Evolutionary conservation across 352 stramenopile genomes (phyloP), one percentile per base, ranked within the genome.

Genomic region (Pythium vanterpoolii): DNA sequence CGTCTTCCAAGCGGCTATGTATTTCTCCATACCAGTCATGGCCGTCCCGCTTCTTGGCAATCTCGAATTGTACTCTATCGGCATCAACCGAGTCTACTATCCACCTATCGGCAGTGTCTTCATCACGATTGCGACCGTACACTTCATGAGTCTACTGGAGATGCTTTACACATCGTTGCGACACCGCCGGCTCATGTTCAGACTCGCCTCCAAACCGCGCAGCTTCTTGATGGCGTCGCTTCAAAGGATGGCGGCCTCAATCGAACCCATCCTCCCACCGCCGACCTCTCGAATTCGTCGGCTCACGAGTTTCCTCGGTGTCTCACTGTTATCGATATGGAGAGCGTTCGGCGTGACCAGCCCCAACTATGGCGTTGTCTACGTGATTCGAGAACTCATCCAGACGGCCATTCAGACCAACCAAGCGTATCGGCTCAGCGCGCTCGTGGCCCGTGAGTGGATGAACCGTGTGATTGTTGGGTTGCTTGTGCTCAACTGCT

Each of bases 401-500:
- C 64, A 73, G 50, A 64, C 52, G 6, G 49, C 14, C 10, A 38
- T 76, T 5, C 68, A 76, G 40, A 62, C 68, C 5, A 38, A 62
- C n/a, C 64, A 76, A 42, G 68, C 68, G 21, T 73, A 73, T 18
- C 36, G 54, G 3, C 40, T 69, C 9, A 73, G 66, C 5, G 39
- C 50, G 9, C 42, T 67, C 14, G 56, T 70, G 21, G 49, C 55
- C 10, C 27, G 52, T 4, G n/a, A 19, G 30, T 69, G 61, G 61
- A 73, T 73, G 61, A 73, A 69, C 39, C 50, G 34, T 4, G 31
- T 53, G 19, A 47, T 69, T 19, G 60, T 64, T 9, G 31, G 45
- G 5, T 34, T 68, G 18, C 57, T 74, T 16, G 63, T 71, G 24
- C 24, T 64, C 26, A 74, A 76, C 44, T 71, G 68, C 61, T 73